Conservation (phyloP, 2,329 filamentous ascomycete genomes). For the Hymenoscyphus albidus region DNA sequence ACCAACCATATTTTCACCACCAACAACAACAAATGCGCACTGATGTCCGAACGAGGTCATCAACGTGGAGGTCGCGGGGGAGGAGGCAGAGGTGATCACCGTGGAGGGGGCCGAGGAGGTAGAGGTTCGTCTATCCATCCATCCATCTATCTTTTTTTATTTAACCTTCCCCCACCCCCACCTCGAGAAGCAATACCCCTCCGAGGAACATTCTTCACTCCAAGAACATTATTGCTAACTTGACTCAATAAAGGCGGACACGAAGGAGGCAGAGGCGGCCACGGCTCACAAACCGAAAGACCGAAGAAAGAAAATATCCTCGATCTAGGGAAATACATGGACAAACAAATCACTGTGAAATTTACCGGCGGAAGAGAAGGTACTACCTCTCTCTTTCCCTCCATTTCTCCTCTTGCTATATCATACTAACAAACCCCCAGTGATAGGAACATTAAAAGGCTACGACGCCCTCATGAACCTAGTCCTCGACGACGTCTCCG, state of each 20-base stretch:
- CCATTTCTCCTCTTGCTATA: conserved; percentile 1
- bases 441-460: conserved; percentile 85
- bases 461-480: conserved; percentile 98
- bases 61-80: conserved; percentile 27
- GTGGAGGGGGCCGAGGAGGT: conserved; percentile 18
- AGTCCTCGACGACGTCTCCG: conserved; percentile 90
- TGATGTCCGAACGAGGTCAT: conserved; percentile 30
- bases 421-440: conserved; percentile 44
- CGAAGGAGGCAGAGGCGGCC: conserved; percentile 45
- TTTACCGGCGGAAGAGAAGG: conserved; percentile 94
- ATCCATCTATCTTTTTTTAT: background rate
- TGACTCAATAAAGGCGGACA: conserved; percentile 26
- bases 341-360: conserved; percentile 92
- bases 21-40: conserved; percentile 12
- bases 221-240: background rate
- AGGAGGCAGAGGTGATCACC: conserved; percentile 15
- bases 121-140: conserved; percentile 17
- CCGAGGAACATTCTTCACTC: background rate
- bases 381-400: conserved; percentile 36
- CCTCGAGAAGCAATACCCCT: background rate
- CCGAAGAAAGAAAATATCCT: conserved; percentile 99
- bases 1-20: background rate
- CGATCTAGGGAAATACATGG: conserved; percentile 92
- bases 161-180: background rate
- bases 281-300: conserved; percentile 57